Base-by-base conservation (phyloP, 1,284 basidiomycete genomes). In the Tilletia caries region DNA sequence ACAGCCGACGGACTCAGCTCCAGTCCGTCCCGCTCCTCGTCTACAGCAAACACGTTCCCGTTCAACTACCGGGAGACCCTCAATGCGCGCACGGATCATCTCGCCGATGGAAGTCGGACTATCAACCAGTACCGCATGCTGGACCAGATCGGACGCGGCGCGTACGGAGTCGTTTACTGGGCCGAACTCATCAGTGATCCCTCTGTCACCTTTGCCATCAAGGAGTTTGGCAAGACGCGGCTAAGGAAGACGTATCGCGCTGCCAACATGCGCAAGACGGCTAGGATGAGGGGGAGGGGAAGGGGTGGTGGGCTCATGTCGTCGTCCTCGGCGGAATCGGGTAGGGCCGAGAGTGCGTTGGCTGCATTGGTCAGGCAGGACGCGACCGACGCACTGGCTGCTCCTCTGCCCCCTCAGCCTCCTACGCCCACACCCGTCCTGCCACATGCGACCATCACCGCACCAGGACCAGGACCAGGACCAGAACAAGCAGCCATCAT, bases 121-220 rank as follows among this genome's bases (percentile, higher is more conserved):
- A 76, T 83, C 70, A 83, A 83, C 66, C 81, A 83, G 67, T 83
- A 83, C 67, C 75, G 73, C 62, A 78, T 83, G 54, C 70, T 71
- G 25, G 72, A 76, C 5, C 68, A 76, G n/a, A 78, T 83, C 32
- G 81, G 81, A 0, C 68, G 76, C 18, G 81, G 81, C 4, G 73
- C 79, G 2, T 83, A 80, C 54, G 81, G 79, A 0, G 74, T 69
- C 10, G 81, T 83, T 0, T 74, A 78, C 60, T 71, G 75, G 13
- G 81, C 79, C 20, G 62, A 72, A 60, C 67, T 79, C 33, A 64
- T 69, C 34, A 70, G 76, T 12, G 74, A 82, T 23, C 71, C 64
- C 3, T n/a, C 27, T 8, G 43, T 60, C 5, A 50, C 69, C 12
- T 69, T 72, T 54, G 72, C 71, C 58, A 68, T 83, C 68, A 83